Evolutionary conservation across 2,329 filamentous ascomycete genomes (phyloP), one percentile per base, ranked within the genome.

Genomic region (Diplodia intermedia): DNA sequence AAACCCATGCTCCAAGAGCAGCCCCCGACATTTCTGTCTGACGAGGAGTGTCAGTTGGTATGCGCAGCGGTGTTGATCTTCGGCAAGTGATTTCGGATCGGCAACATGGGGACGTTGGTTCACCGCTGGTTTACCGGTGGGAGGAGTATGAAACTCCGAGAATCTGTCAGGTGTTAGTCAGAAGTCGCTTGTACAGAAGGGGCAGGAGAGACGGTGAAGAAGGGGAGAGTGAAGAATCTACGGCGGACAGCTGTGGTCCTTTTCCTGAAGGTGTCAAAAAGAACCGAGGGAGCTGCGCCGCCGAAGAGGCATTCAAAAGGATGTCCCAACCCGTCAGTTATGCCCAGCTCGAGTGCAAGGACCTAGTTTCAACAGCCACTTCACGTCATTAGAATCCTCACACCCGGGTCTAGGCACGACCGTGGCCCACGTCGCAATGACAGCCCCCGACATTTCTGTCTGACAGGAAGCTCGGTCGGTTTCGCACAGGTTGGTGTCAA

Each of bases 11-110:
- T 54, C 53, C n/a, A 36, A n/a, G 14, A 33, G 53, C 26, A 18
- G 53, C 15, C 53, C n/a, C 53, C 53, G 53, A 55, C 53, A 55
- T 55, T 55, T 15, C 53, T 55, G 53, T 55, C 53, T 55, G 53
- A 55, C 53, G 18, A 15, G 26, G 29, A 55, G 29, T 15, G n/a
- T 2, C 14, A 20, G 53, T 12, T 31, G 53, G 26, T 26, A 7
- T 20, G n/a, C 6, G 53, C 29, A 18, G n/a, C n/a, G 53, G 31
- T 36, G 14, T 23, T 52, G 49, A 23, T 52, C 1, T 52, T 26
- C 8, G 49, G 49, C n/a, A 52, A 18, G 3, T 50, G 23, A 4
- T 12, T 20, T 26, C 23, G 47, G 47, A 23, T 50, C 47, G 11
- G 6, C 7, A 20, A 26, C 23, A 50, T 20, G n/a, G 11, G n/a